phyloP scores from a whole-genome alignment of 495 filamentous ascomycete genomes.

The Ramalina intermedia region DNA sequence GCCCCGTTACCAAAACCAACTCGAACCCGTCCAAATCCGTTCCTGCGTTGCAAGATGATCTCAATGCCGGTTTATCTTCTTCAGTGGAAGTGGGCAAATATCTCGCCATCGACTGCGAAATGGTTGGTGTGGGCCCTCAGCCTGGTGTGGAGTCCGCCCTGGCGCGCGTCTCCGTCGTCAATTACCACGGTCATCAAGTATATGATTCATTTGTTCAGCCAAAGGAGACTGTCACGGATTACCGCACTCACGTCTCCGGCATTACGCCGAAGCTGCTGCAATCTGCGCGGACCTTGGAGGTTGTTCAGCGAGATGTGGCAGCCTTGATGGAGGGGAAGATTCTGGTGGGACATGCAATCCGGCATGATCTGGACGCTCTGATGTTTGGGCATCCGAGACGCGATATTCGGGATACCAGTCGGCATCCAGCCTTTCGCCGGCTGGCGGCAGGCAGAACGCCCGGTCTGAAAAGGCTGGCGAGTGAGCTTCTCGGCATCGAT shows the following conservation, averaged over 20 bases:
- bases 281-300: constrained; percentile 50
- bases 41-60: constrained; percentile 5
- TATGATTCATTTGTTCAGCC: constrained; percentile 85
- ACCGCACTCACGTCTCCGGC: constrained; percentile 72
- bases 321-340: constrained; percentile 58
- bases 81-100: constrained; percentile 61
- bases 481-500: constrained; percentile 63
- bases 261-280: constrained; percentile 58
- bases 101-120: constrained; percentile 89
- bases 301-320: constrained; percentile 59
- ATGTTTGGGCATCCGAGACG: constrained; percentile 58
- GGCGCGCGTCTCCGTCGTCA: constrained; percentile 75
- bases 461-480: constrained; percentile 56
- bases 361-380: constrained; percentile 69
- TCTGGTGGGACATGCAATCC: constrained; percentile 79
- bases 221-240: constrained; percentile 66
- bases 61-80: constrained; percentile 37
- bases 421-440: constrained; percentile 55
- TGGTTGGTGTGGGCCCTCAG: constrained; percentile 77
- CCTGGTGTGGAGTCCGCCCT: constrained; percentile 53
- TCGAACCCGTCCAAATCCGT: constrained; percentile 1
- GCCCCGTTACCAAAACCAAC: constrained; percentile 12
- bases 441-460: constrained; percentile 68
- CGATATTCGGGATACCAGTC: constrained; percentile 74
- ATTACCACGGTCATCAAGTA: constrained; percentile 78